Evolutionary conservation across 1,284 basidiomycete genomes (phyloP).

Genomic region (Farysia itapuensis): DNA sequence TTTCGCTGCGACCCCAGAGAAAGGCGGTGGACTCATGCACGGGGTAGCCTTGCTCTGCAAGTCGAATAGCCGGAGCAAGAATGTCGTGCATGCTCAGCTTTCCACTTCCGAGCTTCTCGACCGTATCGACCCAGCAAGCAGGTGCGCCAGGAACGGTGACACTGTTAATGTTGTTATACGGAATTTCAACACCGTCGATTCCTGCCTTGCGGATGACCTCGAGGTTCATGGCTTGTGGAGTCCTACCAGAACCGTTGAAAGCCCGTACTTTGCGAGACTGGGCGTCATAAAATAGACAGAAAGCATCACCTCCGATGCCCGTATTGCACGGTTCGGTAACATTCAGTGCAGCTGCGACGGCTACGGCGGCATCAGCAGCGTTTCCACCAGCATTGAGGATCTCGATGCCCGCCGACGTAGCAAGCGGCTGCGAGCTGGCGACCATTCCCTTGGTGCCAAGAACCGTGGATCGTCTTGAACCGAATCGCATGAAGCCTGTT

Average conservation of each 20-base stretch:
- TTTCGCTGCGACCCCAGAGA: constrained; percentile 74
- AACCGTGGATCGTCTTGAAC: constrained; percentile 49
- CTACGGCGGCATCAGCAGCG: constrained; percentile 69
- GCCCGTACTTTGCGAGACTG: constrained; percentile 76
- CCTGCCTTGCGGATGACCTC: constrained; percentile 74
- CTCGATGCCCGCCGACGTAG: constrained; percentile 82
- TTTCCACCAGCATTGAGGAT: constrained; percentile 87
- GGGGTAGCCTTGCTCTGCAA: constrained; percentile 57
- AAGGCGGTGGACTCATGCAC: constrained; percentile 44
- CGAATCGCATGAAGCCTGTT: constrained; percentile 27
- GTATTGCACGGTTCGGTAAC: constrained; percentile 61
- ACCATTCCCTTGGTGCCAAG: constrained; percentile 76
- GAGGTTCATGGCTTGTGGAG: constrained; percentile 71
- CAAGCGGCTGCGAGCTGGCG: constrained; percentile 85
- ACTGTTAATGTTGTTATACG: constrained; percentile 67
- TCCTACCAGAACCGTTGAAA: constrained; percentile 81
- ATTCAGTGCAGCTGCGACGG: constrained; percentile 83
- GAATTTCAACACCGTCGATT: constrained; percentile 66
- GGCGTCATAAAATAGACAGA: constrained; percentile 87
- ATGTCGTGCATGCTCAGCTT: constrained; percentile 76
- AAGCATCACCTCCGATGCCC: constrained; percentile 74
- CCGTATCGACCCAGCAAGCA: constrained; percentile 87
- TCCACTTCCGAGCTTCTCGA: constrained; percentile 80
- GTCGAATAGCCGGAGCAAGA: constrained; percentile 68
- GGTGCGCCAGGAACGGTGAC: constrained; percentile 93